These are phyloP conservation scores for Syncephalastrum monosporum DNA, from an alignment of 371 early-diverging fungal species.

Conservation along the genomic window DNA sequence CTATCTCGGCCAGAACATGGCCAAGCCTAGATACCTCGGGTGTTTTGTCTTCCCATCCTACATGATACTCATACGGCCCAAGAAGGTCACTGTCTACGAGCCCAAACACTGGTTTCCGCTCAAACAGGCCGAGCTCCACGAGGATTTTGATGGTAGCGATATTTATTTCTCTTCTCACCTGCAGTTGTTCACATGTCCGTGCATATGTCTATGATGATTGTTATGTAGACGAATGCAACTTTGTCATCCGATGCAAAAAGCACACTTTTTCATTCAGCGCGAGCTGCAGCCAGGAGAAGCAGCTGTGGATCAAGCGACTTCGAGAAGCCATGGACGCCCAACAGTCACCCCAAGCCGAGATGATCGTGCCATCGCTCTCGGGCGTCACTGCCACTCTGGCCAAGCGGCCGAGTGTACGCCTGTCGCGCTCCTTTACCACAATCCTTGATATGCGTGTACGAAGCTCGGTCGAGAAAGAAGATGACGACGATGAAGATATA, in stretches of 20 bases:
- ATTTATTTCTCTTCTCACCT: constrained; percentile 2
- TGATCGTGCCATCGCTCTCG: constrained; percentile 32
- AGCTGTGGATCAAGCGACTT: constrained; percentile 37
- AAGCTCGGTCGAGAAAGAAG: neutral
- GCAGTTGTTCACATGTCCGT: neutral
- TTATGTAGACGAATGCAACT: constrained; percentile 32
- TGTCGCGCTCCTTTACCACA: constrained; percentile 32
- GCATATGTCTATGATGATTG: constrained; percentile 1
- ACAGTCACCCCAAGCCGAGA: constrained; percentile 16
- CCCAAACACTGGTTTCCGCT: constrained; percentile 63
- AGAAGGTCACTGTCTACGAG: constrained; percentile 51
- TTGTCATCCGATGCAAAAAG: constrained; percentile 39
- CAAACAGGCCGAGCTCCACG: constrained; percentile 38
- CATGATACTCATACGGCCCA: constrained; percentile 53
- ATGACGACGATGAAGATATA: neutral
- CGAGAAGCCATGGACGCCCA: constrained; percentile 30
- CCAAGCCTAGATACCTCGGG: constrained; percentile 45
- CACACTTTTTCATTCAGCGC: constrained; percentile 47
- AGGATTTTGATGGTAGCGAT: constrained; percentile 40
- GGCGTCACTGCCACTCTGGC: constrained; percentile 20
- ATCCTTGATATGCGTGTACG: constrained; percentile 18
- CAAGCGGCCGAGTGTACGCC: constrained; percentile 14
- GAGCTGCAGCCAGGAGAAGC: constrained; percentile 44
- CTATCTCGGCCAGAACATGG: constrained; percentile 30
- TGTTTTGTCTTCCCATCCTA: constrained; percentile 57